Conservation (phyloP, 768 basidiomycete species). For the Mycena capillaripes region DNA sequence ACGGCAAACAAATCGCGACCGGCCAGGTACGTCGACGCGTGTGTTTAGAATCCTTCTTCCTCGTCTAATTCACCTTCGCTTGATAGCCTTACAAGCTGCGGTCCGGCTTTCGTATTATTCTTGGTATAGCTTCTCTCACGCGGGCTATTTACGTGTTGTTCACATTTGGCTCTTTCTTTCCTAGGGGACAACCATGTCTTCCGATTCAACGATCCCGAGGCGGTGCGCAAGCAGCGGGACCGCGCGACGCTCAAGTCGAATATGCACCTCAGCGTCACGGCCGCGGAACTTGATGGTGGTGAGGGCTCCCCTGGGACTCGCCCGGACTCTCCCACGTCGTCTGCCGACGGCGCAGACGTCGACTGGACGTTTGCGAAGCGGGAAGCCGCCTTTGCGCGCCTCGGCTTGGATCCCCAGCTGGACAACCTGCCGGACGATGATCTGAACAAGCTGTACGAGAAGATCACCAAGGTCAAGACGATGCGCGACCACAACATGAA, state of each 20-base stretch:
- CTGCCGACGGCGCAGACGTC: conserved; percentile 79
- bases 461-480: conserved; percentile 93
- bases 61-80: conserved; percentile 39
- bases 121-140: conserved; percentile 67
- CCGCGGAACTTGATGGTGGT: conserved; percentile 72
- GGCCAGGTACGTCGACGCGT: conserved; percentile 69
- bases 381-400: conserved; percentile 89
- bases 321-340: conserved; percentile 84
- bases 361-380: conserved; percentile 99
- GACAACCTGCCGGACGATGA: conserved; percentile 96
- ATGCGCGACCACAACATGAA: conserved; percentile 86
- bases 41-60: conserved; percentile 21
- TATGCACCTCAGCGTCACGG: conserved; percentile 74
- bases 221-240: conserved; percentile 92
- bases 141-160: conserved; percentile 28
- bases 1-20: conserved; percentile 88
- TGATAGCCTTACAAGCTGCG: conserved; percentile 83
- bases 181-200: conserved; percentile 97
- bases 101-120: conserved; percentile 96
- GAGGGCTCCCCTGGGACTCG: conserved; percentile 69
- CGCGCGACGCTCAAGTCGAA: conserved; percentile 82
- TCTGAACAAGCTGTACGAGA: conserved; percentile 93
- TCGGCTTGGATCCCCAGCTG: conserved; percentile 90
- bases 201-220: conserved; percentile 95
- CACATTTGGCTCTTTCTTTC: conserved; percentile 27